Evolutionary conservation across 345 rosid genomes (phyloP).

Genomic region (Sisymbrium altissimum): DNA sequence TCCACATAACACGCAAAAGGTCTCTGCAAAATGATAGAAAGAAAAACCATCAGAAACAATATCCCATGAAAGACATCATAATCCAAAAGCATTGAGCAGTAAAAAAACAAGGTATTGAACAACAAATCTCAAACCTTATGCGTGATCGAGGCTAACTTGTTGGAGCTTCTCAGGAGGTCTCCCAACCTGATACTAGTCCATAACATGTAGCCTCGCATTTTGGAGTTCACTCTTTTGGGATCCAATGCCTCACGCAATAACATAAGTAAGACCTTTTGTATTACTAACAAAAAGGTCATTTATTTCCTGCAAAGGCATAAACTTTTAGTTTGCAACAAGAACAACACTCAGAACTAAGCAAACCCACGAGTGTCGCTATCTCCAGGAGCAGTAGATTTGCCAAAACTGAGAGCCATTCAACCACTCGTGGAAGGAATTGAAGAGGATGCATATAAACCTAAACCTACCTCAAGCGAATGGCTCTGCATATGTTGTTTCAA

Average conservation of each 20-base stretch:
- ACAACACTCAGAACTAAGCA: neutral
- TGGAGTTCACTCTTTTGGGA: conserved; percentile 94
- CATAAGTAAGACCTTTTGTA: conserved; percentile 11
- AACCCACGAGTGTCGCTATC: neutral
- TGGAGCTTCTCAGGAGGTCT: conserved; percentile 99
- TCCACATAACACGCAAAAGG: conserved; percentile 60
- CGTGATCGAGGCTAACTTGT: conserved; percentile 92
- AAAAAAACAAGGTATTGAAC: neutral
- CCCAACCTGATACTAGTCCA: conserved; percentile 99
- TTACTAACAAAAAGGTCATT: conserved; percentile 5
- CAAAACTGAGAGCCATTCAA: neutral
- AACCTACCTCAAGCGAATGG: conserved; percentile 76
- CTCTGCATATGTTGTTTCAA: conserved; percentile 81
- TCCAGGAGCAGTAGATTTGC: neutral
- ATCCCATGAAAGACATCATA: neutral
- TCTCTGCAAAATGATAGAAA: conserved; percentile 43
- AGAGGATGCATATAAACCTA: neutral
- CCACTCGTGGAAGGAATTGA: neutral
- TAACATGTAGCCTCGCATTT: conserved; percentile 85
- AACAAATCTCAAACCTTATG: conserved; percentile 26
- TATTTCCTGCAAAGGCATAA: conserved; percentile 47
- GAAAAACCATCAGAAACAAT: neutral
- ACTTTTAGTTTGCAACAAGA: neutral
- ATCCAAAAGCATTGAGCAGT: neutral
- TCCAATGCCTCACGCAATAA: conserved; percentile 96